Base-by-base conservation (phyloP, 371 early-diverging fungal species). In the Mucor mucedo region DNA sequence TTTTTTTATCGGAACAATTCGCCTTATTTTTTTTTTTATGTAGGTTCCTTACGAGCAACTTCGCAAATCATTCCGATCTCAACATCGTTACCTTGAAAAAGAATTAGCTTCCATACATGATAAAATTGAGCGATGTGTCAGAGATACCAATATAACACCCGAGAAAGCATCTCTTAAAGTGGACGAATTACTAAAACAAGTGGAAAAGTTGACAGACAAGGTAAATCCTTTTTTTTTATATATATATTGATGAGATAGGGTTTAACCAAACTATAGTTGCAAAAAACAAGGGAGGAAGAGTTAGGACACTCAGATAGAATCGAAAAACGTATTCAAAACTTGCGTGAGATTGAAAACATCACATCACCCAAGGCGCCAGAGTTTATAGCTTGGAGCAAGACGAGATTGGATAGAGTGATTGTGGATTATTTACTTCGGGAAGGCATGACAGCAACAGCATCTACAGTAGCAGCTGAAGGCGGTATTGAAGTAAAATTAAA, bases 11-110 rank as follows among this genome's bases (percentile, higher is more conserved):
- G 41, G 28, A 30, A 39, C 21, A 58, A 21, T 21, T 21, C 21
- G 21, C 21, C 21, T 21, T 21, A 21, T 21, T 21, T 21, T 21
- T 21, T 21, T 21, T 21, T 21, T 21, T 21, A 45, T 33, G 47
- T 41, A 96, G 95, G 95, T 94, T 14, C 95, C 97, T 11, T 81
- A 90, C 47, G 97, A 97, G 73, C 95, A 95, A 76, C 84, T 95
- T 49, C 86, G 88, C 59, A 89, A 90, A 61, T 82, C 94, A 4
- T 89, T 90, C 67, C 89, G 92, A 63, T 78, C 83, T 29, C 88
- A 93, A 32, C 91, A 93, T 69, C 92, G 92, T 65, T 86, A 87
- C 48, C 79, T 90, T 13, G 97, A 96, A 69, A 92, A 92, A 54
- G 95, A 95, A 60, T 78, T 93, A 30, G 53, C 70, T 21, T 65